Base-by-base conservation (phyloP, 106 monocot species). In the Xerophyta viscosa region DNA sequence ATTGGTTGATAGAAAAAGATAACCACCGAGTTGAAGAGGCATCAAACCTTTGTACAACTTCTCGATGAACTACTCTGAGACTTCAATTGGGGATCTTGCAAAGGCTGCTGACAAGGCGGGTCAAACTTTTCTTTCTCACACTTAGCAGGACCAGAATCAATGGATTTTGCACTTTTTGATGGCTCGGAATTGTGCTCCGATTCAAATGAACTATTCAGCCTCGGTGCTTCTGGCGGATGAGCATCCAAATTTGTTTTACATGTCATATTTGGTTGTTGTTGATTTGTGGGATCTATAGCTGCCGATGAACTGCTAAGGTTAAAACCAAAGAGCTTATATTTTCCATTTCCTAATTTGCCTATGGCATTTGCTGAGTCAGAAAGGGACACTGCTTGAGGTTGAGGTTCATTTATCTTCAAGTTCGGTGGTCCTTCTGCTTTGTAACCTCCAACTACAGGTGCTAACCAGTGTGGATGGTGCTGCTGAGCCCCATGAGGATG, bases 21-120 rank as follows among this genome's bases (percentile, higher is more conserved):
- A 33, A 33, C 33, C 33, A 33, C 7, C 5, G 7, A 33, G 5
- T 33, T 33, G 33, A 33, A 33, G 11, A 33, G 11, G 7, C 5
- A 17, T 7, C 3, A 18, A 45, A 75, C 75, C 68, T 75, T 75
- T 63, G 57, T 75, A 58, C 75, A 75, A 20, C 75, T 75, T 29
- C 75, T 75, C 2, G 50, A 44, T 10, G 55, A 66, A 37, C 46
- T 30, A 46, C 31, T 41, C 21, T 50, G 52, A 66, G 3, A 10
- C 46, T 74, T 67, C 49, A n/a, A 17, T 22, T 53, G 33, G 6
- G 23, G 5, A 6, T 67, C 49, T 48, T 62, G 61, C 20, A 61
- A 30, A 44, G 13, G 31, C 18, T 46, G 57, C 13, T 5, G 4
- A 4, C n/a, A 26, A 9, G 57, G 64, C 25, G 20, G 4, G 30